Evolutionary conservation across 306 rosid genomes (phyloP).

Genomic region (Carpinus fangiana): DNA sequence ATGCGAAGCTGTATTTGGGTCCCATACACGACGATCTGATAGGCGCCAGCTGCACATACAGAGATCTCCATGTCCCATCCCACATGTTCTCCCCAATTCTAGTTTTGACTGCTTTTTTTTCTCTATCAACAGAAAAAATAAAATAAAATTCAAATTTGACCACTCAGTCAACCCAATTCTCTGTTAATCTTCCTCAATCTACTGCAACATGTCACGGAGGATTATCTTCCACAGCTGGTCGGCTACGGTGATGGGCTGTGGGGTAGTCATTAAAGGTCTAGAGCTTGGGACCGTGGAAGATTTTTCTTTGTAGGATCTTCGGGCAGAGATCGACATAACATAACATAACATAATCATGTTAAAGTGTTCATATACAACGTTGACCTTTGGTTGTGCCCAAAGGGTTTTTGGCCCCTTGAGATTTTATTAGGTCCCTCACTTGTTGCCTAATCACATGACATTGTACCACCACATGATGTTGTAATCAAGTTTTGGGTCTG

Average conservation of each 20-base stretch:
- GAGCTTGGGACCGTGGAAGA: neutral
- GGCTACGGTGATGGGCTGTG: neutral
- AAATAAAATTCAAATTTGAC: slow-evolving; percentile 15
- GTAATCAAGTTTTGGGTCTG: slow-evolving; percentile 11
- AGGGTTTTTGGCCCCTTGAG: neutral
- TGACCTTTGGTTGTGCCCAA: neutral
- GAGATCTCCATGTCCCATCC: slow-evolving; percentile 19
- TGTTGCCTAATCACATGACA: slow-evolving; percentile 28
- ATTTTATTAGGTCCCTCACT: neutral
- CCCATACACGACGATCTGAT: neutral
- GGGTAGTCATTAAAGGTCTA: neutral
- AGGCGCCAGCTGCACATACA: neutral
- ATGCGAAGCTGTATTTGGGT: neutral
- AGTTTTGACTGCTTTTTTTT: neutral
- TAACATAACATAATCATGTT: neutral
- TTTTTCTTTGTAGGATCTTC: too few species aligned
- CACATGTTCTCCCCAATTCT: neutral
- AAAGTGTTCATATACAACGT: neutral
- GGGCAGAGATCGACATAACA: neutral
- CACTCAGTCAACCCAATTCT: neutral
- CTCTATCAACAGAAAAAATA: too few species aligned
- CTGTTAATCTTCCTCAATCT: slow-evolving; percentile 1
- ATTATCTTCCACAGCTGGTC: neutral
- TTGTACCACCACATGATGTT: slow-evolving; percentile 7
- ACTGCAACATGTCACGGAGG: slow-evolving; percentile 19